Conservation (phyloP, 257 asterid species). For the Knoxia roxburghii region DNA sequence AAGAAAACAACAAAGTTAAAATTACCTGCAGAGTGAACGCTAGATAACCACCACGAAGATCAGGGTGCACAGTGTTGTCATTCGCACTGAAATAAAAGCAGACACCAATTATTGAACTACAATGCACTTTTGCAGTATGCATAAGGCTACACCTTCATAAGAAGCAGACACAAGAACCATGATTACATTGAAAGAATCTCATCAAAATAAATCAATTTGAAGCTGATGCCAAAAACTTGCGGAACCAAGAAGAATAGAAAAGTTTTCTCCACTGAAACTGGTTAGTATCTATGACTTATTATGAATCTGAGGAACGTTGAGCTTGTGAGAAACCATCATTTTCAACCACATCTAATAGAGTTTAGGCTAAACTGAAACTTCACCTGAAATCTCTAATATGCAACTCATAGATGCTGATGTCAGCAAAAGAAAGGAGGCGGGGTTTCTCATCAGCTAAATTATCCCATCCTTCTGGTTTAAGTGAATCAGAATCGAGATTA, state of each 20-base stretch:
- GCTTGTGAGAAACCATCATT: background rate
- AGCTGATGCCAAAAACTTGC: background rate
- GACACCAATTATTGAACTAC: background rate
- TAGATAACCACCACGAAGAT: slow-evolving; percentile 76
- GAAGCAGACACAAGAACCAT: background rate
- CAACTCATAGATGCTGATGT: slow-evolving; percentile 85
- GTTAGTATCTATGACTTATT: background rate
- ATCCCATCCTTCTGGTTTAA: slow-evolving; percentile 92
- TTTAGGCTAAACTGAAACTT: slow-evolving; percentile 12
- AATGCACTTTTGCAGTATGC: background rate
- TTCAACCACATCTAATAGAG: background rate
- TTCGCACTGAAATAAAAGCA: slow-evolving; percentile 46
- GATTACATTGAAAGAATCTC: background rate
- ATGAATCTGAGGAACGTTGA: slow-evolving; percentile 9
- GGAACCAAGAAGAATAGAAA: background rate
- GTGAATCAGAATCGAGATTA: slow-evolving; percentile 60
- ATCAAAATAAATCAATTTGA: background rate
- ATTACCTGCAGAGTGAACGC: slow-evolving; percentile 74
- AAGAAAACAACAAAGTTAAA: slow-evolving; percentile 17
- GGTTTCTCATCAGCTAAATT: slow-evolving; percentile 65
- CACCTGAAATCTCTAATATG: slow-evolving; percentile 98
- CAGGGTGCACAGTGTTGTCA: slow-evolving; percentile 66
- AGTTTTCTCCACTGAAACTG: slow-evolving; percentile 8
- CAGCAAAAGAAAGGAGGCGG: slow-evolving; percentile 59
- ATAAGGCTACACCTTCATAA: slow-evolving; percentile 1